Evolutionary conservation across 441 rosid species (phyloP), one percentile per base, ranked within the genome.

Genomic region (Euphorbia schlechtendalii): DNA sequence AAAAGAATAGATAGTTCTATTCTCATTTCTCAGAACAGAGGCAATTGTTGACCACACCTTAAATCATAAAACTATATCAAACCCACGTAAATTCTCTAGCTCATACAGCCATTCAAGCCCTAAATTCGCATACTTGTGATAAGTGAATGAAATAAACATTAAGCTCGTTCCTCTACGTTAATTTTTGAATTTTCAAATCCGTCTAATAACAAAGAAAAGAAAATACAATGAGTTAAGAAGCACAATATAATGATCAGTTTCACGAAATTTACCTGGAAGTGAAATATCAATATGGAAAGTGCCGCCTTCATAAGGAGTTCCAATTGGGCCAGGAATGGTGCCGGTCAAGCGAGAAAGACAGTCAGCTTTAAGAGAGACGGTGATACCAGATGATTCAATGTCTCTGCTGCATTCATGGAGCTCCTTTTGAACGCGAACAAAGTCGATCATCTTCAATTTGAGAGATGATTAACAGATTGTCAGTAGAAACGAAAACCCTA

Each of bases 261-360:
- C 0, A n/a, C 2, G 1, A 32, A 32, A 6, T 32, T 10, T 63
- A 91, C 99, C 97, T 21, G 98, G 87, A 38, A 95, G 81, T 0
- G 88, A 70, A 83, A 95, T 95, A 60, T 95, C 99, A 67, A 95
- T 87, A 69, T 83, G 87, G 74, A 89, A 95, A 55, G 82, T 80
- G 49, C 99, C 99, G 22, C 99, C 99, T 77, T 95, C 98, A 56
- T 92, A 95, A 59, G 99, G 99, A 71, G 98, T 88, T 15, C 86
- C 95, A 18, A 80, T 25, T 0, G 99, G 99, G 3, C 99, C 99
- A 9, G 95, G 90, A 13, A 92, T 89, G 71, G 85, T 80, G 69
- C 99, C 99, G 21, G 83, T 77, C 63, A 95, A 76, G 18, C 84
- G 84, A 69, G 86, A 71, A n/a, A 95, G 86, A 60, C 76, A 82